phyloP scores from a whole-genome alignment of 176 grass and related monocot species.

The Oryza rufipogon region DNA sequence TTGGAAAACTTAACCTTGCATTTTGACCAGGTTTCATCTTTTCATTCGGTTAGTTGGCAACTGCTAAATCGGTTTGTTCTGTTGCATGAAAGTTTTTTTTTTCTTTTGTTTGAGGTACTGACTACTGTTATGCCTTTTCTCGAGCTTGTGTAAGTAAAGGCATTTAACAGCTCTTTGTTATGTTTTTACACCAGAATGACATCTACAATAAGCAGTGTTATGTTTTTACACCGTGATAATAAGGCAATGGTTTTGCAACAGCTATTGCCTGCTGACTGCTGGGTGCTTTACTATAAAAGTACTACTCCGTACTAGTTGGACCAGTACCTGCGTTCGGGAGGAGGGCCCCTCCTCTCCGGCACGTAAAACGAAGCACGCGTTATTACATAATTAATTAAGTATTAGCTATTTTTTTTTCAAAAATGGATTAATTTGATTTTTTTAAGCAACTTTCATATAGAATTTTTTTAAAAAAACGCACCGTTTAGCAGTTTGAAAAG shows the following conservation, averaged over 20 bases:
- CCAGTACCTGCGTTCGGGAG: no score
- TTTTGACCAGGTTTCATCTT: constrained; percentile 24
- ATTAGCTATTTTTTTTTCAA: no score
- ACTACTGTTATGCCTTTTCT: not conserved
- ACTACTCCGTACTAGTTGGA: not conserved
- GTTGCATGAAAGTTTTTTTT: not conserved
- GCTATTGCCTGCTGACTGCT: not conserved
- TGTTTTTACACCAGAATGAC: no score
- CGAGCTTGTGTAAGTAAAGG: not conserved
- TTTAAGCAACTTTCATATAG: no score
- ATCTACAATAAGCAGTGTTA: not conserved
- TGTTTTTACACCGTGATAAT: not conserved
- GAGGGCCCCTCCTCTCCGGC: no score
- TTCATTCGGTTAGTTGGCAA: constrained; percentile 5
- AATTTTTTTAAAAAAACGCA: no score
- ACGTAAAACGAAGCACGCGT: no score
- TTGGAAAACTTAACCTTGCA: not conserved
- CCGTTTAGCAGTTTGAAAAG: no score
- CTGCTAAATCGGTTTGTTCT: constrained; percentile 10
- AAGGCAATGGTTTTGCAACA: not conserved
- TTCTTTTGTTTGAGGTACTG: not conserved
- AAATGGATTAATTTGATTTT: no score
- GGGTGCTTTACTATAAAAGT: not conserved
- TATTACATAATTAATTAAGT: no score
- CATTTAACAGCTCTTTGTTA: not conserved